A percentile compares a stretch with the other conserved stretches of the same genome.
These are phyloP conservation scores for Rosellinia necatrix DNA, from an alignment of 2,329 filamentous ascomycete species.

Conservation along the genomic window DNA sequence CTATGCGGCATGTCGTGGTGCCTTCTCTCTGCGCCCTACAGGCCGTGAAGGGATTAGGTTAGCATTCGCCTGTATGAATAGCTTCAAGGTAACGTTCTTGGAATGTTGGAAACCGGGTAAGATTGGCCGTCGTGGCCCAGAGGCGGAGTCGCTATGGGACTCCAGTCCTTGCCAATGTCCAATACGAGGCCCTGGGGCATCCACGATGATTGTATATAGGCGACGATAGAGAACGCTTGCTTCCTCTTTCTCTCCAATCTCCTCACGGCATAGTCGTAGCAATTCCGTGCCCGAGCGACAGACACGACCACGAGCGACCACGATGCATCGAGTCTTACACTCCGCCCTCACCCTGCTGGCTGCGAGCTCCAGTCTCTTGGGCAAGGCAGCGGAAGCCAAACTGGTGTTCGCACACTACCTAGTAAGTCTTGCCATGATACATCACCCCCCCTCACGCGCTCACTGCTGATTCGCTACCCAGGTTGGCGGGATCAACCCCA, in stretches of 20 bases:
- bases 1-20: neutral
- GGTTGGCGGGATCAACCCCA: slow-evolving; percentile 26
- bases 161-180: neutral
- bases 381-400: slow-evolving; percentile 32
- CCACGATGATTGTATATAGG: neutral
- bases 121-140: neutral
- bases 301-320: neutral
- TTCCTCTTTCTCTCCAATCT: neutral
- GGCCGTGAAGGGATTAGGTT: neutral
- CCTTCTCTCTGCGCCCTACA: neutral
- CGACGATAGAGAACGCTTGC: neutral
- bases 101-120: neutral
- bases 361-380: slow-evolving; percentile 27
- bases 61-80: slow-evolving; percentile 2
- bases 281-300: neutral
- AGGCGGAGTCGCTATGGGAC: neutral
- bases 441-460: neutral
- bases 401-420: slow-evolving; percentile 39
- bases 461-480: slow-evolving; percentile 2
- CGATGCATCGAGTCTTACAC: slow-evolving; percentile 20
- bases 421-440: slow-evolving; percentile 17
- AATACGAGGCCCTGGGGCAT: neutral
- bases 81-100: slow-evolving; percentile 5
- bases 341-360: slow-evolving; percentile 29
- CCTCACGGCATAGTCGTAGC: neutral